phyloP scores from a whole-genome alignment of 1,284 basidiomycete species.

The Ganoderma sp. region DNA sequence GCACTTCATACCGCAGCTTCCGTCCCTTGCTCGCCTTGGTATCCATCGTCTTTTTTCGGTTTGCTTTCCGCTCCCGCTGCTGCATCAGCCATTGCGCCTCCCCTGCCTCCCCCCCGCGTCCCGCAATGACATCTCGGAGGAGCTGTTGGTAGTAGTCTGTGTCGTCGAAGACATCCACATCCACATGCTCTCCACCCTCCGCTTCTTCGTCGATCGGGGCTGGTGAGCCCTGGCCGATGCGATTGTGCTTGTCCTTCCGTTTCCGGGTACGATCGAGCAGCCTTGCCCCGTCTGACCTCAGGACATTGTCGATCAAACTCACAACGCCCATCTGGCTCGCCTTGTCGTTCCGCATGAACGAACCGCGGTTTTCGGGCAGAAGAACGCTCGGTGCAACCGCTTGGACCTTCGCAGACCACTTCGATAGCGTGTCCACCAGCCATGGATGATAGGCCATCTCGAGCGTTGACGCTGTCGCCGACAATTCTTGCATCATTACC shows the following conservation, averaged over 20 bases:
- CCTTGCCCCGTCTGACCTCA: conserved; percentile 58
- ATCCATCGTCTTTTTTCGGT: conserved; percentile 80
- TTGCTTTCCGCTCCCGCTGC: conserved; percentile 71
- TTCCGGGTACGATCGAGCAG: conserved; percentile 63
- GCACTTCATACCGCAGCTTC: conserved; percentile 78
- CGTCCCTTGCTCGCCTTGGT: conserved; percentile 91
- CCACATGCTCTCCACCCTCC: conserved; percentile 42
- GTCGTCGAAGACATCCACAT: conserved; percentile 80
- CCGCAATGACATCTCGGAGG: conserved; percentile 86
- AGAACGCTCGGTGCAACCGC: conserved; percentile 83
- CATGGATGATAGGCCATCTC: conserved; percentile 72
- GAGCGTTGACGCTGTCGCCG: conserved; percentile 47
- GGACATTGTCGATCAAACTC: conserved; percentile 75
- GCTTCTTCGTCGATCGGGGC: conserved; percentile 24
- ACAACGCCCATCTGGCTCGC: conserved; percentile 52
- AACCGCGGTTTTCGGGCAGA: conserved; percentile 68
- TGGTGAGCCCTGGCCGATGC: conserved; percentile 45
- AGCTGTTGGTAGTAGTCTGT: conserved; percentile 91
- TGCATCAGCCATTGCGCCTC: conserved; percentile 65
- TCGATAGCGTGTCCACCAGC: conserved; percentile 77
- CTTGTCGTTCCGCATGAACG: conserved; percentile 60
- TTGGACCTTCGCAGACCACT: conserved; percentile 95
- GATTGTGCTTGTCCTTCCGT: conserved; percentile 52
- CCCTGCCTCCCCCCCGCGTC: conserved; percentile 52
- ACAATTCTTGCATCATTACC: conserved; percentile 46